Conservation (phyloP, 73 alveolate genomes). For the Paramecium pentaurelia region DNA sequence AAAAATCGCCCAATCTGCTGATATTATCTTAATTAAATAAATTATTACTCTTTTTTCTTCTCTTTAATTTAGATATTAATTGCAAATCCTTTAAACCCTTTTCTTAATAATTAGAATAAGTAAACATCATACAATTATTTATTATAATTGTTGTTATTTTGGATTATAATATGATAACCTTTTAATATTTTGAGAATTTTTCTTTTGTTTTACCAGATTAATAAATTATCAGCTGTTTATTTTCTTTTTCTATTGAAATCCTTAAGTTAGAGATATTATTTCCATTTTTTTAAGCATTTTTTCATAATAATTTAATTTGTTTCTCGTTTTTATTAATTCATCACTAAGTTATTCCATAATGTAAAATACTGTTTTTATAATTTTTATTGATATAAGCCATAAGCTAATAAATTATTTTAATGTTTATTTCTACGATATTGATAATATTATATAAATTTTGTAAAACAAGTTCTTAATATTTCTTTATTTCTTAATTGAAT, state of each 20-base stretch:
- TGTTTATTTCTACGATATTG: not conserved
- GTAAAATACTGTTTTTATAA: not conserved
- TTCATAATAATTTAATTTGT: not conserved
- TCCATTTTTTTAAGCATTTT: not conserved
- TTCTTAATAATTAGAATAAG: not conserved
- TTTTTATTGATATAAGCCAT: not conserved
- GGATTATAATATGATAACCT: not conserved
- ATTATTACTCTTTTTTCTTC: not conserved
- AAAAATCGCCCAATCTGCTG: not conserved
- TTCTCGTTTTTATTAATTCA: not conserved
- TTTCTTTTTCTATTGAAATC: not conserved
- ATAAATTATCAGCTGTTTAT: not conserved
- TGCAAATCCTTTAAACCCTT: not conserved
- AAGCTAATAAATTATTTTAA: not conserved
- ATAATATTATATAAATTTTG: not conserved
- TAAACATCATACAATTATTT: not conserved
- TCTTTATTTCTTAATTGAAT: not conserved
- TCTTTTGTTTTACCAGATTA: not conserved
- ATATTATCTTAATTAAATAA: not conserved
- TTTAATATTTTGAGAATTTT: not conserved
- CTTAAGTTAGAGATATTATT: not conserved
- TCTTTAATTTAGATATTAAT: not conserved
- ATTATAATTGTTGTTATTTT: not conserved
- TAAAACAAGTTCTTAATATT: not conserved
- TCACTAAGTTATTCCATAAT: not conserved